Percentiles rank a stretch among this genome's conserved stretches.
Conservation (phyloP, 2,329 filamentous ascomycete species). For the Berkeleyomyces rouxiae region DNA sequence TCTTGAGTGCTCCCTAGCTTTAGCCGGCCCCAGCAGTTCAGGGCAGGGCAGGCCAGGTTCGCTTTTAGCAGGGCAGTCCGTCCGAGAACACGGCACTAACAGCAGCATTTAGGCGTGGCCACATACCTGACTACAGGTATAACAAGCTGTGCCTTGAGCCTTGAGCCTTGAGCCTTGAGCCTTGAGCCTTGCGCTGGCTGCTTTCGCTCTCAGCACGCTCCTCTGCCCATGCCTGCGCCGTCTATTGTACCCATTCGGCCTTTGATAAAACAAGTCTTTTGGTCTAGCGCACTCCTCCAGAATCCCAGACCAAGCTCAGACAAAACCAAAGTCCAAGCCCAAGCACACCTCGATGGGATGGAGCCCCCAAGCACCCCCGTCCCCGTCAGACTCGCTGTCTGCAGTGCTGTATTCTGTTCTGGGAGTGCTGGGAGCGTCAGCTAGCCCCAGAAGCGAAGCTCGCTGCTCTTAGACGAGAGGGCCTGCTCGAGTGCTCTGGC, state of each 20-base stretch:
- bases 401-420: neutral
- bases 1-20: too few relatives aligned
- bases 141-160: too few relatives aligned
- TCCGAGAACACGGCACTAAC: too few relatives aligned
- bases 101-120: too few relatives aligned
- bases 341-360: neutral
- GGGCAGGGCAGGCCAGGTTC: too few relatives aligned
- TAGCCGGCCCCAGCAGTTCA: too few relatives aligned
- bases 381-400: neutral
- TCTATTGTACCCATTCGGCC: neutral
- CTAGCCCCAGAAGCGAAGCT: neutral
- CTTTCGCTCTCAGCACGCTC: too few relatives aligned
- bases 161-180: too few relatives aligned
- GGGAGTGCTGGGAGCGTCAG: neutral
- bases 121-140: too few relatives aligned
- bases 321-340: slow-evolving; percentile 5
- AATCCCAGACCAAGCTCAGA: slow-evolving; percentile 10
- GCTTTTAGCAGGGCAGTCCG: too few relatives aligned
- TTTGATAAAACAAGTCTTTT: slow-evolving; percentile 8
- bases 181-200: too few relatives aligned
- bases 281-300: slow-evolving; percentile 8
- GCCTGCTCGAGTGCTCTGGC: neutral
- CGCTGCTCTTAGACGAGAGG: neutral
- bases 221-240: slow-evolving; percentile 5
- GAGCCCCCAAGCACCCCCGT: neutral